Evolutionary conservation across 148 eudicot species (phyloP).

Genomic region (Rhododendron griersonianum): DNA sequence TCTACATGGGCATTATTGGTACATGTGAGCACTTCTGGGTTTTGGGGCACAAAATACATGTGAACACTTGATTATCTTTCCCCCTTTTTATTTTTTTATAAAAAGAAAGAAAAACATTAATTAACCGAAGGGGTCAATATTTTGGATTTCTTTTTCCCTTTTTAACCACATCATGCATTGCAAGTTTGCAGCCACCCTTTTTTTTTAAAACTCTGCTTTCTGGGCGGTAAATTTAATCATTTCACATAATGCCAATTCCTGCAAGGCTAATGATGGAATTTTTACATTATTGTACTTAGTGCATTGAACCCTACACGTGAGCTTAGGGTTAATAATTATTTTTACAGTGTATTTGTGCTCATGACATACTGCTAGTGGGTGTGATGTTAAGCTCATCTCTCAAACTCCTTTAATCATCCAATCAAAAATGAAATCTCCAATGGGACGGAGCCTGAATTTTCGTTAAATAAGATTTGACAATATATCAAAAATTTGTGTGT

Average conservation of each 20-base stretch:
- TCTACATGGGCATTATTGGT: conserved; percentile 29
- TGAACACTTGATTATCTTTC: conserved; percentile 14
- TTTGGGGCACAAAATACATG: conserved; percentile 13
- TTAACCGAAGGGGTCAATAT: not conserved
- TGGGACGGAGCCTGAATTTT: not conserved
- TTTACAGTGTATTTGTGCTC: conserved; percentile 6
- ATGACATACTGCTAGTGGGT: not conserved
- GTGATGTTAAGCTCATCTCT: not conserved
- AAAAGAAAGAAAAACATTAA: not conserved
- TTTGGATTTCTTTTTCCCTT: not conserved
- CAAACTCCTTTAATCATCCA: not conserved
- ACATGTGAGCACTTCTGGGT: conserved; percentile 19
- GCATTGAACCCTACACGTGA: conserved; percentile 53
- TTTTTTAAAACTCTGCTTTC: conserved; percentile 6
- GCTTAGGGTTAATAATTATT: conserved; percentile 22
- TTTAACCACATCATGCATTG: conserved; percentile 20
- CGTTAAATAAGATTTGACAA: not conserved
- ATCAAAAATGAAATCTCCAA: not conserved
- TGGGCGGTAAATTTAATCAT: conserved; percentile 45
- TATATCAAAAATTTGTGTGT: too few species aligned
- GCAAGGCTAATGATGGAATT: conserved; percentile 54
- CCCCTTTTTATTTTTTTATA: not conserved
- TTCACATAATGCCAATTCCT: conserved; percentile 53
- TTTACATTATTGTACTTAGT: conserved; percentile 36
- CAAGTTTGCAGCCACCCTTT: conserved; percentile 13